Evolutionary conservation across 2,329 filamentous ascomycete species (phyloP).

Genomic region (Hawksworthiomyces lignivorus): DNA sequence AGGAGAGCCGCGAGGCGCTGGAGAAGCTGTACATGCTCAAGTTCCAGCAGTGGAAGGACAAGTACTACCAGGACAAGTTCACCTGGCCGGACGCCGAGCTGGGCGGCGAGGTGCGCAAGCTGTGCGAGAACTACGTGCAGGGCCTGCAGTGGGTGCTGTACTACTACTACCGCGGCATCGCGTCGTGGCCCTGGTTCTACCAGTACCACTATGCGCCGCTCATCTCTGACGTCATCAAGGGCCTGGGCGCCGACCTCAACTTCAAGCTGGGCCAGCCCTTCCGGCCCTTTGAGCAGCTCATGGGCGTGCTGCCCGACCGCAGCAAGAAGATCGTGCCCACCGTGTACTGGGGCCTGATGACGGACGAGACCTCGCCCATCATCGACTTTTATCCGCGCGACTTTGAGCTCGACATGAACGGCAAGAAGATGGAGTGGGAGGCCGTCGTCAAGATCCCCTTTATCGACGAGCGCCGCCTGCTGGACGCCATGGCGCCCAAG

Average conservation of each 20-base stretch:
- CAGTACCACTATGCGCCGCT: constrained; percentile 94
- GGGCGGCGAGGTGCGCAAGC: constrained; percentile 62
- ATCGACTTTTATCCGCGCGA: constrained; percentile 97
- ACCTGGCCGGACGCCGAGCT: constrained; percentile 76
- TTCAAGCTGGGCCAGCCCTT: constrained; percentile 95
- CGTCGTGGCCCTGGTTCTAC: constrained; percentile 98
- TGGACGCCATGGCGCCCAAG: constrained; percentile 78
- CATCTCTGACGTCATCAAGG: constrained; percentile 84
- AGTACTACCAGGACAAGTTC: constrained; percentile 88
- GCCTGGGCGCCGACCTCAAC: constrained; percentile 76
- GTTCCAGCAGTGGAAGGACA: constrained; percentile 87
- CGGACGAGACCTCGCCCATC: constrained; percentile 79
- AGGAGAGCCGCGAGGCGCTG: constrained; percentile 71
- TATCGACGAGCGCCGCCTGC: constrained; percentile 82
- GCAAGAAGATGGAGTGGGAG: constrained; percentile 99
- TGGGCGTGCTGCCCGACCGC: constrained; percentile 94
- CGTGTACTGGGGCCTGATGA: constrained; percentile 90
- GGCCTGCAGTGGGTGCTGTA: constrained; percentile 96
- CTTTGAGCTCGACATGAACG: constrained; percentile 98
- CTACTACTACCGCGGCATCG: constrained; percentile 96
- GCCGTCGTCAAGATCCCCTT: constrained; percentile 98
- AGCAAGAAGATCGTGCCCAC: constrained; percentile 92
- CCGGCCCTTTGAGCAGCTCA: constrained; percentile 89
- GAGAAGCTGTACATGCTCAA: constrained; percentile 84
- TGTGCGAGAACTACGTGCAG: constrained; percentile 91